Evolutionary conservation across 2,329 filamentous ascomycete genomes (phyloP).

Genomic region (Aphanocladium album): DNA sequence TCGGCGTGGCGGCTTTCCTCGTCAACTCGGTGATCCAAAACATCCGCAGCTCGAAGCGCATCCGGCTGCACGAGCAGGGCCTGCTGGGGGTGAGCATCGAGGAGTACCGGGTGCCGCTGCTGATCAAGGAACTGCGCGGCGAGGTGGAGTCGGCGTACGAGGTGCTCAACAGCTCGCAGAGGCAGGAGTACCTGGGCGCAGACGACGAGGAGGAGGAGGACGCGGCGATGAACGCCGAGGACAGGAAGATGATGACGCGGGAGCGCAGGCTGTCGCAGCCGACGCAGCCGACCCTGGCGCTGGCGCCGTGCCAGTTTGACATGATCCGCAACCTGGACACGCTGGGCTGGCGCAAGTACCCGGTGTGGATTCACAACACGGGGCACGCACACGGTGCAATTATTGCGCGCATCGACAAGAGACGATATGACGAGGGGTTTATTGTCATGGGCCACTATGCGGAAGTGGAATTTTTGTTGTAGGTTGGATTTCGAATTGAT

Average conservation of each 20-base stretch:
- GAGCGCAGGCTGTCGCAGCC: constrained; percentile 38
- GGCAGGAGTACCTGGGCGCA: constrained; percentile 63
- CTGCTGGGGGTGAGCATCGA: constrained; percentile 61
- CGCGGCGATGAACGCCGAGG: constrained; percentile 30
- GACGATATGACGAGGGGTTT: constrained; percentile 68
- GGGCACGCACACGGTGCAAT: constrained; percentile 88
- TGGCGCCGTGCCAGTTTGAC: constrained; percentile 74
- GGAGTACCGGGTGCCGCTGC: constrained; percentile 69
- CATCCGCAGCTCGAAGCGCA: constrained; percentile 66
- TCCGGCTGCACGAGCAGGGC: constrained; percentile 69
- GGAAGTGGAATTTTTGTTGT: constrained; percentile 59
- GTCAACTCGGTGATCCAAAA: constrained; percentile 74
- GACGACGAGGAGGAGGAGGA: constrained; percentile 26
- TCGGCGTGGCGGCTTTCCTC: constrained; percentile 67
- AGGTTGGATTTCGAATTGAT: background rate
- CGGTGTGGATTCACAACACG: constrained; percentile 70
- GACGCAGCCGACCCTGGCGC: constrained; percentile 65
- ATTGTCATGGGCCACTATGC: constrained; percentile 79
- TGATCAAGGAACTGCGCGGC: constrained; percentile 69
- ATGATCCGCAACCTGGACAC: constrained; percentile 75
- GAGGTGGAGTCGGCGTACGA: constrained; percentile 76
- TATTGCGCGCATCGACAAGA: constrained; percentile 67
- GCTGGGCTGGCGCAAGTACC: constrained; percentile 60
- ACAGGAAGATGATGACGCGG: constrained; percentile 35
- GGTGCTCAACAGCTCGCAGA: constrained; percentile 62